phyloP scores from a whole-genome alignment of 768 basidiomycete species.

The Suillus subaureus region DNA sequence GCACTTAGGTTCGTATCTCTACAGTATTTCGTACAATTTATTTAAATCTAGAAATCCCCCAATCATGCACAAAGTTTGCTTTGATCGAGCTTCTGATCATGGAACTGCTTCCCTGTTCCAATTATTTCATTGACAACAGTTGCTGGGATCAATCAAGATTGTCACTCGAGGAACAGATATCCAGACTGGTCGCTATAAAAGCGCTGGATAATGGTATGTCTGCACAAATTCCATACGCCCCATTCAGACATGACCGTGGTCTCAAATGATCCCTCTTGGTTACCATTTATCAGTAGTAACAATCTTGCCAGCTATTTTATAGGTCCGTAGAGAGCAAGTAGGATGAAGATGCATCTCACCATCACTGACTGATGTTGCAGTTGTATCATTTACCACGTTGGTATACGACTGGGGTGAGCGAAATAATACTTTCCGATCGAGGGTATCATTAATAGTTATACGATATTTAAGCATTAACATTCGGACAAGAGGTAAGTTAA shows the following conservation, averaged over 20 bases:
- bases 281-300: fast-evolving
- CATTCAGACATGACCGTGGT: background rate
- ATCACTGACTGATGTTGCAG: background rate
- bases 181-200: background rate
- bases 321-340: background rate
- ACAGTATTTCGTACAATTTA: too few species aligned
- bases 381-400: background rate
- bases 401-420: background rate
- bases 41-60: background rate
- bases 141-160: background rate
- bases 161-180: background rate
- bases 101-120: background rate
- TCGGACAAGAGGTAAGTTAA: background rate
- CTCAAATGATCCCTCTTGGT: background rate
- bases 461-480: background rate
- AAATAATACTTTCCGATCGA: background rate
- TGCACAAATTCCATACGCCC: background rate
- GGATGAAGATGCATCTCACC: background rate
- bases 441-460: background rate
- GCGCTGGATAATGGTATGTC: background rate
- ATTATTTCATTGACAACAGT: background rate
- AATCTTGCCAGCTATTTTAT: fast-evolving
- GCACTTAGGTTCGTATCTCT: too few species aligned
- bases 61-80: too few species aligned
- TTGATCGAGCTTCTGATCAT: background rate